Conservation (phyloP, 75 land plant species). For the Ceratopteris richardii region DNA sequence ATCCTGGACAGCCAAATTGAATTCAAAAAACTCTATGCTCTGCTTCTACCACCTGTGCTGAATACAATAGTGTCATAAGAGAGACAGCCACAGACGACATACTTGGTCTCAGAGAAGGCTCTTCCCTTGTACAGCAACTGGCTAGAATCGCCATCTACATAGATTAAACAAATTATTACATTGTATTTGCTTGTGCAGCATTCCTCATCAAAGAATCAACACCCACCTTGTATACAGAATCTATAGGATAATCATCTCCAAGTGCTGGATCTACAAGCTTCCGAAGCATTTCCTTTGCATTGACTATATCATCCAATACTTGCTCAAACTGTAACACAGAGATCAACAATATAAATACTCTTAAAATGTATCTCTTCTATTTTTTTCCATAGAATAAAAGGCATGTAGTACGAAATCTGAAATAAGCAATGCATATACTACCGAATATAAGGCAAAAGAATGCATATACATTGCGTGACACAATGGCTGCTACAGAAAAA, state of each 20-base stretch:
- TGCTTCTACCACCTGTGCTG: conserved; percentile 67
- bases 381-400: too few relatives aligned
- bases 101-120: conserved; percentile 63
- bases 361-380: too few relatives aligned
- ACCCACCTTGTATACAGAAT: conserved; percentile 69
- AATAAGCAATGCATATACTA: too few relatives aligned
- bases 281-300: conserved; percentile 43
- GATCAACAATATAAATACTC: background rate
- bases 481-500: too few relatives aligned
- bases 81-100: conserved; percentile 89
- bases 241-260: conserved; percentile 60
- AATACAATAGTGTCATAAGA: conserved; percentile 73
- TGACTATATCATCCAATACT: conserved; percentile 36
- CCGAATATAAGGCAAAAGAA: too few relatives aligned
- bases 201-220: background rate
- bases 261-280: conserved; percentile 75
- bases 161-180: background rate
- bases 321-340: conserved; percentile 62
- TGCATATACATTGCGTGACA: too few relatives aligned
- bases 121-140: conserved; percentile 72
- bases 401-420: too few relatives aligned
- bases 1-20: too few relatives aligned
- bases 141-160: conserved; percentile 83
- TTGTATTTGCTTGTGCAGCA: background rate
- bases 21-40: too few relatives aligned